phyloP scores from a whole-genome alignment of 495 filamentous ascomycete genomes.

The Clavariopsis aquatica region DNA sequence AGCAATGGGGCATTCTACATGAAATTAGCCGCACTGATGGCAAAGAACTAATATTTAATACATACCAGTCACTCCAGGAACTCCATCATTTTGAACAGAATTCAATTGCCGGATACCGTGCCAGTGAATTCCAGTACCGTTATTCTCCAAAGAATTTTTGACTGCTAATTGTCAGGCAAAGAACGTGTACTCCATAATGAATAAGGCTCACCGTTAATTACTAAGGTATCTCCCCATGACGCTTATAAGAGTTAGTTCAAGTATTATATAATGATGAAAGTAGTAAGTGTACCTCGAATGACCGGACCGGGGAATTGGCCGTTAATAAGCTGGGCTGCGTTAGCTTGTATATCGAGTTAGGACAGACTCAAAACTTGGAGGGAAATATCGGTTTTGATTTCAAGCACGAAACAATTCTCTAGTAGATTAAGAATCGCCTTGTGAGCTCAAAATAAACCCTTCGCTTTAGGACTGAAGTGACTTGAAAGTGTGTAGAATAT shows the following conservation, averaged over 20 bases:
- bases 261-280: neutral
- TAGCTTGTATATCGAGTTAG: neutral
- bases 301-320: constrained; percentile 42
- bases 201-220: constrained; percentile 30
- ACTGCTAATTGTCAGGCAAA: constrained; percentile 14
- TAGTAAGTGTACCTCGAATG: constrained; percentile 10
- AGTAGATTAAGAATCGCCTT: no score
- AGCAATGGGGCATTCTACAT: constrained; percentile 41
- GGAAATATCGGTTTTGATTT: no score
- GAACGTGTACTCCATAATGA: neutral
- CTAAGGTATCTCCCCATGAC: constrained; percentile 45
- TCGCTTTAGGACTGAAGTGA: no score
- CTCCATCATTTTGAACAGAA: constrained; percentile 41
- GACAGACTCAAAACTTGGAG: no score
- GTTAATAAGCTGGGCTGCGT: constrained; percentile 36
- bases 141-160: constrained; percentile 43
- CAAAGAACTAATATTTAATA: neutral
- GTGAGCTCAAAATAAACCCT: no score
- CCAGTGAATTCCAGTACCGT: constrained; percentile 48
- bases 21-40: neutral
- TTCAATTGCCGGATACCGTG: constrained; percentile 45
- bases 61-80: constrained; percentile 44
- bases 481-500: no score
- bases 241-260: constrained; percentile 12
- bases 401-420: no score